Conservation (phyloP, 2,329 filamentous ascomycete species). For the Juglanconis juglandina region DNA sequence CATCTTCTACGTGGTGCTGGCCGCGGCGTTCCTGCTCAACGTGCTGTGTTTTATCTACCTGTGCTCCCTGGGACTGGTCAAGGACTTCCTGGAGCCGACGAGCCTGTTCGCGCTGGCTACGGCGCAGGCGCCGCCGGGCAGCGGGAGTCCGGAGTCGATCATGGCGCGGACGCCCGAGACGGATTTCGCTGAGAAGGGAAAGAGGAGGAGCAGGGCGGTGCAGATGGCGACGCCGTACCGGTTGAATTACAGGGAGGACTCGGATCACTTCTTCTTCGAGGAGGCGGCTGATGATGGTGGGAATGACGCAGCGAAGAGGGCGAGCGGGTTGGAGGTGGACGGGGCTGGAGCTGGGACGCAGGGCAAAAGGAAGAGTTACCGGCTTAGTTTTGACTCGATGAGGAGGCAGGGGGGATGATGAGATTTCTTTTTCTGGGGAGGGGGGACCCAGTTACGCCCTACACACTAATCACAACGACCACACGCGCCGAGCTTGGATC, state of each 20-base stretch:
- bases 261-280: conserved; percentile 43
- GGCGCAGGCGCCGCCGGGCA: conserved; percentile 47
- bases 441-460: too few species aligned
- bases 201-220: conserved; percentile 14
- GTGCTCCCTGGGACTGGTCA: conserved; percentile 58
- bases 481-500: too few species aligned
- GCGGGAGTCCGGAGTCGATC: conserved; percentile 35
- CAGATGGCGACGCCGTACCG: conserved; percentile 41
- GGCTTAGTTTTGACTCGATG: background rate
- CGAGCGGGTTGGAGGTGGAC: background rate
- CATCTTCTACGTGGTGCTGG: conserved; percentile 65
- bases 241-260: conserved; percentile 34
- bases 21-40: conserved; percentile 65
- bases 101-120: conserved; percentile 71
- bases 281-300: conserved; percentile 28
- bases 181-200: conserved; percentile 1
- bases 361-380: background rate
- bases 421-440: background rate
- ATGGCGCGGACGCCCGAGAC: conserved; percentile 26
- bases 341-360: background rate
- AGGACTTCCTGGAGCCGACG: conserved; percentile 74
- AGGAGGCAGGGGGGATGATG: background rate
- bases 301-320: background rate
- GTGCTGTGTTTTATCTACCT: conserved; percentile 61
- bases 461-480: too few species aligned